Base-by-base conservation (phyloP, 768 basidiomycete species). In the Suillus americanus region DNA sequence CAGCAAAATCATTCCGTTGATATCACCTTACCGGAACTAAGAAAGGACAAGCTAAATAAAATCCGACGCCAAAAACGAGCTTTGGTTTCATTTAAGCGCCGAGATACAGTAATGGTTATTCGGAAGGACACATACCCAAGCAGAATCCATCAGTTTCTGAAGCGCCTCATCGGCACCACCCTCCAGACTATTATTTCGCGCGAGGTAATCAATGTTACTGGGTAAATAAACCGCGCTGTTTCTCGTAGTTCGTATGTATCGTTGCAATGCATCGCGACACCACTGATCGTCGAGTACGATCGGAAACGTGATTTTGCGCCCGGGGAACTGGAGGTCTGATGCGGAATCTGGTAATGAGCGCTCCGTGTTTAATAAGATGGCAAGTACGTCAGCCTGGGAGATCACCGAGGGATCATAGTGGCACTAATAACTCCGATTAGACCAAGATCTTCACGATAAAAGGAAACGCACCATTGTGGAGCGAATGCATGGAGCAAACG, bases 201-300 rank as follows among this genome's bases (percentile, higher is more conserved):
- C 87, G 2, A 90, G 79, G 68, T 90, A 90, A 45, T 88, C 85
- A 41, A 89, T 75, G 67, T 91, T 90, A 71, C 84, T 86, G 0
- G 89, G 89, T 0, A 91, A 75, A 72, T 90, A 91, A 1, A 85
- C 85, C 0, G 89, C 88, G 59, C 81, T 81, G 55, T 82, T 79
- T 12, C 89, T 78, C 0, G 78, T 83, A 0, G 83, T 81, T 8
- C 72, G 75, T 82, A 84, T 87, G 71, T 91, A 89, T 25, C 83
- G 79, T 51, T 81, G 71, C 33, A 89, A 75, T 5, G 88, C 86
- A 13, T 85, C 85, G 10, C 77, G 77, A 64, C 72, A 83, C 82
- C 87, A 85, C 6, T 77, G 78, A 68, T 90, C 89, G 66, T 89
- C 82, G 35, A 89, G 79, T 2, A 82, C 83, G 35, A 90, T 83